phyloP scores from a whole-genome alignment of 2,329 filamentous ascomycete species.

The Venturia aucupariae region DNA sequence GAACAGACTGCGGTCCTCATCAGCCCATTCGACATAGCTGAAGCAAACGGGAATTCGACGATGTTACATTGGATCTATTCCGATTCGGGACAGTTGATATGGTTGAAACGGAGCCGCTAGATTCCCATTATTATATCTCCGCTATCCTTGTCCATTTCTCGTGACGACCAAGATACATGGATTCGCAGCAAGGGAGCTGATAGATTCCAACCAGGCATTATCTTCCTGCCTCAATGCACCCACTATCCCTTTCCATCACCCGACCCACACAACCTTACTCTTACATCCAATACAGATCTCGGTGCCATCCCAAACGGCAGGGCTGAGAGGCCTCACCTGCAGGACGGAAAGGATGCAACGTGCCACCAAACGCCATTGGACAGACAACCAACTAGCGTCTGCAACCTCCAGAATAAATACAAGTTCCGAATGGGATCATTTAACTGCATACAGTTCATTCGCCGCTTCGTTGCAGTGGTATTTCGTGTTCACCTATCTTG shows the following conservation, averaged over 20 bases:
- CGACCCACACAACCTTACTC: too few species aligned
- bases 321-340: background rate
- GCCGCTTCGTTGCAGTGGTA: background rate
- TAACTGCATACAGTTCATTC: background rate
- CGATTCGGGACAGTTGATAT: background rate
- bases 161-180: background rate
- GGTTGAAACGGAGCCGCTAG: background rate
- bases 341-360: background rate
- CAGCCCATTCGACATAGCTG: background rate
- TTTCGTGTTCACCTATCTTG: background rate
- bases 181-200: too few species aligned
- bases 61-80: constrained; percentile 5
- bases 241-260: too few species aligned
- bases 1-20: background rate
- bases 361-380: background rate
- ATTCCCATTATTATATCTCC: background rate
- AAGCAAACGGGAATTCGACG: background rate
- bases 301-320: background rate
- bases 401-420: background rate
- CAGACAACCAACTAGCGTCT: background rate
- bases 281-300: too few species aligned
- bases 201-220: too few species aligned
- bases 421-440: background rate
- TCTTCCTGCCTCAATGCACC: too few species aligned
- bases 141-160: background rate